These are phyloP conservation scores for Skeletonema costatum DNA, from an alignment of 108 stramenopile species.

Conservation along the genomic window DNA sequence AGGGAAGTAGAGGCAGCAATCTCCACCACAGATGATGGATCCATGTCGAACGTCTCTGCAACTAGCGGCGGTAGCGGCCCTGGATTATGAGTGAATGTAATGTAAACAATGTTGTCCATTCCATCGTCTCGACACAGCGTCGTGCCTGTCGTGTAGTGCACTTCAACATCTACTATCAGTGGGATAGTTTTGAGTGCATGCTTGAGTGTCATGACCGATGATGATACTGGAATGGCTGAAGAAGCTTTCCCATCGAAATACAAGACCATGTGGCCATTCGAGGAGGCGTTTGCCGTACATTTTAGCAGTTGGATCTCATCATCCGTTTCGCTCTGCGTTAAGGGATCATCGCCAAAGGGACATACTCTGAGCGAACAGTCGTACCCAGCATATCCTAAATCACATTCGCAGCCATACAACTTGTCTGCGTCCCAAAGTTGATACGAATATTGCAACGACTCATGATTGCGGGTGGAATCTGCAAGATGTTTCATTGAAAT, in stretches of 20 bases:
- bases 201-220: conserved; percentile 45
- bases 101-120: conserved; percentile 45
- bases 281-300: conserved; percentile 56
- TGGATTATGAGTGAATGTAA: conserved; percentile 70
- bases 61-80: conserved; percentile 59
- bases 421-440: conserved; percentile 72
- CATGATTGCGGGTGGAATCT: conserved; percentile 31
- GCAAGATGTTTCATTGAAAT: conserved; percentile 31
- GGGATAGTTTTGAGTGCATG: conserved; percentile 53
- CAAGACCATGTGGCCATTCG: conserved; percentile 49
- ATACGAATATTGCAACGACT: conserved; percentile 36
- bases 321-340: conserved; percentile 44
- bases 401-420: conserved; percentile 82
- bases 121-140: conserved; percentile 36
- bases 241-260: conserved; percentile 42
- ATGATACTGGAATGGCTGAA: conserved; percentile 15
- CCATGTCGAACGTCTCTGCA: conserved; percentile 30
- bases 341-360: conserved; percentile 76
- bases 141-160: conserved; percentile 46
- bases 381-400: conserved; percentile 59
- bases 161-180: conserved; percentile 36
- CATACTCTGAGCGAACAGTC: conserved; percentile 68
- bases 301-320: conserved; percentile 62
- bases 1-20: conserved; percentile 30
- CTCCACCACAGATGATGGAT: conserved; percentile 33